These are phyloP conservation scores for Yarrowia porcina DNA, from an alignment of 805 yeast genomes.

Conservation along the genomic window DNA sequence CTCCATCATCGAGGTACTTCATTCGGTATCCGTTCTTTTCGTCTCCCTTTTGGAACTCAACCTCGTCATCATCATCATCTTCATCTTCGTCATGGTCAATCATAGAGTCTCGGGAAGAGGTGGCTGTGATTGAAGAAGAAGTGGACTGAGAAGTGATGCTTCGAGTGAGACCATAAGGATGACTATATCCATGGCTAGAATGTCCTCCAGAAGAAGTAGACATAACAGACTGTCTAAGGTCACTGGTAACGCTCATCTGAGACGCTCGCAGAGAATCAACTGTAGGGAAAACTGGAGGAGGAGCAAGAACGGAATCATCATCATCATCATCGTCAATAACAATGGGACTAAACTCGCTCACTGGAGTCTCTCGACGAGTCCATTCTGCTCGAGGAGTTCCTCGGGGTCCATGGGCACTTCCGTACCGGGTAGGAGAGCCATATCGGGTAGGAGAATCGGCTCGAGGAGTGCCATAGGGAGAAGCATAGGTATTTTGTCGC, in stretches of 20 bases:
- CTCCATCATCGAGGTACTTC: conserved; percentile 24
- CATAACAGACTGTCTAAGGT: conserved; percentile 7
- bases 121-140: conserved; percentile 4
- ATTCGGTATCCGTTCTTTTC: conserved; percentile 21
- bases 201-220: conserved; percentile 16
- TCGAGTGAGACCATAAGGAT: background rate
- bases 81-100: conserved; percentile 19
- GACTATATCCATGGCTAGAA: background rate
- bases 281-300: conserved; percentile 26
- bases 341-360: conserved; percentile 31
- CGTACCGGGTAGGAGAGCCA: conserved; percentile 32
- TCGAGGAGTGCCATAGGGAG: conserved; percentile 26
- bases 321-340: conserved; percentile 29
- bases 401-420: conserved; percentile 26
- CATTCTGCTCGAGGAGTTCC: conserved; percentile 61
- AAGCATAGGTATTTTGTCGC: conserved; percentile 3
- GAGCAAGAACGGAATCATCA: background rate
- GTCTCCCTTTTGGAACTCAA: conserved; percentile 10
- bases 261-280: conserved; percentile 13
- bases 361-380: conserved; percentile 69
- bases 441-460: conserved; percentile 24
- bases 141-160: conserved; percentile 16
- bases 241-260: conserved; percentile 13
- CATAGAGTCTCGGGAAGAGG: conserved; percentile 4
- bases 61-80: conserved; percentile 13